Evolutionary conservation across 257 asterid genomes (phyloP).

Genomic region (Forsythia viridissima): DNA sequence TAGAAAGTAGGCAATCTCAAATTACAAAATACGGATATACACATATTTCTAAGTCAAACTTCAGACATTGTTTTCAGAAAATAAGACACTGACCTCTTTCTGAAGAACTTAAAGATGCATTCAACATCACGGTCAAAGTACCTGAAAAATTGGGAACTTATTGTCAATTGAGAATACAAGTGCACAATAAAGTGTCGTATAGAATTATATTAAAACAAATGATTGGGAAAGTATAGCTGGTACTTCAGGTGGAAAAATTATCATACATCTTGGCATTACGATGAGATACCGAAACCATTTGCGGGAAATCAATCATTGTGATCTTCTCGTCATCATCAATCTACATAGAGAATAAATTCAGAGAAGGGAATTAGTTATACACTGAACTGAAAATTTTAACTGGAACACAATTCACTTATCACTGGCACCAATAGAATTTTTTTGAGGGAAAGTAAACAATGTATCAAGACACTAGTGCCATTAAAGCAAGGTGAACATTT

Average conservation of each 20-base stretch:
- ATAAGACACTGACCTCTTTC: slow-evolving; percentile 62
- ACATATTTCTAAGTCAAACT: slow-evolving; percentile 10
- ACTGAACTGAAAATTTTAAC: background rate
- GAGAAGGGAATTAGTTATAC: background rate
- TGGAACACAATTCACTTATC: background rate
- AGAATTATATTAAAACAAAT: slow-evolving; percentile 6
- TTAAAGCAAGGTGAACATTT: slow-evolving; percentile 1
- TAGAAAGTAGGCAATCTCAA: background rate
- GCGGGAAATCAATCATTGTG: slow-evolving; percentile 94
- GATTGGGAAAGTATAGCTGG: background rate
- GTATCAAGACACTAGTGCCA: slow-evolving; percentile 1
- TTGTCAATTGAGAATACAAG: slow-evolving; percentile 1
- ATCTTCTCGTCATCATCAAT: slow-evolving; percentile 93
- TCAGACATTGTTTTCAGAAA: slow-evolving; percentile 8
- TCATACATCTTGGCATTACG: slow-evolving; percentile 84
- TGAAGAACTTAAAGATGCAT: slow-evolving; percentile 85
- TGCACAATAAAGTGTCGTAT: background rate
- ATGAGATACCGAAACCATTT: slow-evolving; percentile 96
- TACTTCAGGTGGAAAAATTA: background rate
- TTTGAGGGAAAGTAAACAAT: background rate
- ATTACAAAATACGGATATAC: background rate
- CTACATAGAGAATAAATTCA: slow-evolving; percentile 37
- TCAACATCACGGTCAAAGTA: slow-evolving; percentile 92
- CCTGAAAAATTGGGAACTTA: slow-evolving; percentile 46
- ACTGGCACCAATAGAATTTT: background rate